Percentiles rank a stretch among this genome's conserved stretches.
These are phyloP conservation scores for Hypsizygus marmoreus DNA, from an alignment of 768 basidiomycete species.

Conservation along the genomic window DNA sequence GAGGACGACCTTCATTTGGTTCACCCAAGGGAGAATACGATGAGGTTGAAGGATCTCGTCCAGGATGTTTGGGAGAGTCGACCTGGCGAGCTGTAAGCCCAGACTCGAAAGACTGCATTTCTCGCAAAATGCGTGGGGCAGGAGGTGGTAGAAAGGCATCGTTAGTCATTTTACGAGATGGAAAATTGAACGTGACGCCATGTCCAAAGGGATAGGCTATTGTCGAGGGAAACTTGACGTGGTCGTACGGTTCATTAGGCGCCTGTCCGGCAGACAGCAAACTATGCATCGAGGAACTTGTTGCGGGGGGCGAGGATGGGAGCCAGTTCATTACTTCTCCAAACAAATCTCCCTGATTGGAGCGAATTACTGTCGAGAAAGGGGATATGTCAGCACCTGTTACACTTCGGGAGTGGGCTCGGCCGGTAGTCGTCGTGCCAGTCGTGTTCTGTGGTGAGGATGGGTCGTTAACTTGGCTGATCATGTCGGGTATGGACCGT, in stretches of 20 bases:
- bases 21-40: constrained; percentile 17
- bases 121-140: constrained; percentile 62
- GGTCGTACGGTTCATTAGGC: constrained; percentile 23
- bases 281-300: constrained; percentile 35
- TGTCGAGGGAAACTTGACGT: constrained; percentile 25
- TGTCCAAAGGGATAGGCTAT: constrained; percentile 64
- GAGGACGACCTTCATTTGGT: constrained; percentile 21
- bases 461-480: constrained; percentile 29
- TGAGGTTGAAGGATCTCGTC: constrained; percentile 16
- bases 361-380: constrained; percentile 30
- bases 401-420: constrained; percentile 78
- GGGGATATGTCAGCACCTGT: constrained; percentile 68
- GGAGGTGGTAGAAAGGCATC: constrained; percentile 37
- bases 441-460: constrained; percentile 27
- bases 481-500: constrained; percentile 70
- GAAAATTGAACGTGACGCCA: constrained; percentile 63
- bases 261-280: constrained; percentile 26
- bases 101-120: constrained; percentile 89
- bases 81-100: constrained; percentile 71
- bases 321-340: constrained; percentile 66
- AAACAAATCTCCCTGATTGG: constrained; percentile 54
- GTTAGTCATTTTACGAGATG: constrained; percentile 44
- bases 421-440: constrained; percentile 39
- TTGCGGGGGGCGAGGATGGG: constrained; percentile 38
- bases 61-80: constrained; percentile 24